These are phyloP conservation scores for Casaregolazyma suthepensis DNA, from an alignment of 1,139 yeast genomes.

Conservation along the genomic window DNA sequence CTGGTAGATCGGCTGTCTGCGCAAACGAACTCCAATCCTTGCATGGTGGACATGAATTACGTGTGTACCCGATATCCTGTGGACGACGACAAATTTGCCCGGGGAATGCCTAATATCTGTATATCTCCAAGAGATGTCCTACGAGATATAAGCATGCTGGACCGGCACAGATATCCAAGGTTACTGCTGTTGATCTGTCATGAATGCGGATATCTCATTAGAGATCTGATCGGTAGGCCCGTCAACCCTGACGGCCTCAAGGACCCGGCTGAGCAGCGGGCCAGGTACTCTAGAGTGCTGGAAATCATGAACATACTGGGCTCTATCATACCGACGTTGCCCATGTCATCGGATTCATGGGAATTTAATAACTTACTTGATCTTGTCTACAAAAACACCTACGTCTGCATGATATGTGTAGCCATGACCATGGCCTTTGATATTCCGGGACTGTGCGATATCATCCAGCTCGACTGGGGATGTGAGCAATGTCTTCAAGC, in stretches of 20 bases:
- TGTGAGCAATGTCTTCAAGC: background rate
- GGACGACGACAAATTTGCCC: constrained; percentile 2
- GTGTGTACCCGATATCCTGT: constrained; percentile 1
- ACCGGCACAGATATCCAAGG: background rate
- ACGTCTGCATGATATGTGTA: background rate
- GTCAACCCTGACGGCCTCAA: background rate
- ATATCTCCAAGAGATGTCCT: background rate
- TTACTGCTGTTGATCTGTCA: background rate
- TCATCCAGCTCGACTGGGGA: background rate
- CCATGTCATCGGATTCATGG: background rate
- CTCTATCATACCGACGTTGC: background rate
- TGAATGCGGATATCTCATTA: background rate
- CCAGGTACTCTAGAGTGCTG: background rate
- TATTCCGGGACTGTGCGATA: background rate
- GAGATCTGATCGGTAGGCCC: background rate
- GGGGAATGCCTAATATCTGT: constrained; percentile 1
- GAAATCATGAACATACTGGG: background rate
- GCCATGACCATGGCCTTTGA: background rate
- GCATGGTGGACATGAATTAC: background rate
- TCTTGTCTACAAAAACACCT: background rate
- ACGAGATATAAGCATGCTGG: background rate
- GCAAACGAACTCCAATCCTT: background rate
- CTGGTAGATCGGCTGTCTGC: background rate
- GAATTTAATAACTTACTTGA: background rate
- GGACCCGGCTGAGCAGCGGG: background rate